Evolutionary conservation across 345 rosid species (phyloP).

Genomic region (Melaleuca alternifolia): DNA sequence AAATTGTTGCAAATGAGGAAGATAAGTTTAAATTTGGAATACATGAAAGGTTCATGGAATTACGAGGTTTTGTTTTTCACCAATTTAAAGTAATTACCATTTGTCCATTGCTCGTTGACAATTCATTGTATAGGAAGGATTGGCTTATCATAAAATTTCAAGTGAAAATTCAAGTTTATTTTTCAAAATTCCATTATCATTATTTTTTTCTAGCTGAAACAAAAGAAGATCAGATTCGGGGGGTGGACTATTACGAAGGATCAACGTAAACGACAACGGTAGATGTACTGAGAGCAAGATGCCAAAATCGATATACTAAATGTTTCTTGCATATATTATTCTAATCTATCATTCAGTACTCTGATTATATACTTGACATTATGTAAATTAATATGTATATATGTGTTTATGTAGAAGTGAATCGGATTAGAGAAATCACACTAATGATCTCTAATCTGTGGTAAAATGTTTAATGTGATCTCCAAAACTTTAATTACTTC

Average conservation of each 20-base stretch:
- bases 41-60: not conserved
- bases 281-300: not conserved
- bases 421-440: no score
- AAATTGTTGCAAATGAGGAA: not conserved
- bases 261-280: not conserved
- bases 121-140: not conserved
- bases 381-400: no score
- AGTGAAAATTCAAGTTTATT: not conserved
- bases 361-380: not conserved
- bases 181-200: not conserved
- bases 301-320: not conserved
- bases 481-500: no score
- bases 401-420: no score
- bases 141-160: not conserved
- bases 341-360: not conserved
- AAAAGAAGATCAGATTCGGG: not conserved
- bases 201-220: not conserved
- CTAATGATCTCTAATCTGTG: no score
- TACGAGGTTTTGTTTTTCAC: not conserved
- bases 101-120: not conserved
- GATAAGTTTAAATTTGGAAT: not conserved
- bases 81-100: not conserved
- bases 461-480: no score
- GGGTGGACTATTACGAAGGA: not conserved
- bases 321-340: not conserved